Base-by-base conservation (phyloP, 495 filamentous ascomycete species). In the Diplogelasinospora grovesii region DNA sequence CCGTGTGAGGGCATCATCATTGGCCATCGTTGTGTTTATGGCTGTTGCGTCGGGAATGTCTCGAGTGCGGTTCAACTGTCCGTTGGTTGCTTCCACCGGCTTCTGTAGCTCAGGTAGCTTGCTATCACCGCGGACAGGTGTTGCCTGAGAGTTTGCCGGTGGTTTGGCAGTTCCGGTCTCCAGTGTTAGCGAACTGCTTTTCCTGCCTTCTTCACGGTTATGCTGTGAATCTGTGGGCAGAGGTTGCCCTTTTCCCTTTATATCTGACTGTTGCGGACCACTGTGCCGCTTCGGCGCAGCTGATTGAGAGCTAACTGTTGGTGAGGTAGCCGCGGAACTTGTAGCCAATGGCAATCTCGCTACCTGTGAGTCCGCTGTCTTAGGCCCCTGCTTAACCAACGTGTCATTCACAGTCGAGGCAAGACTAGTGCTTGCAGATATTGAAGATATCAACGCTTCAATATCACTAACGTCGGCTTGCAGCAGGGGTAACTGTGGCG, bases 401-500 rank as follows among this genome's bases (percentile, higher is more conserved):
- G 11, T 27, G 27, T 20, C 25, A 26, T 13, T 40, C 26, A 15
- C 19, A 10, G 9, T 13, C 11, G 32, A 29, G 10, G 1, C 7
- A 23, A 2, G 15, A 23, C 15, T 11, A 18, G 27, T 31, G 28
- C 18, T 36, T 1, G 43, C 11, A 18, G 43, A 50, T 14, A 56
- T 50, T 0, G 50, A 56, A 9, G 42, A 37, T 9, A 56, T 56
- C 25, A 56, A 30, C n/a, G 46, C 53, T 2, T 43, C 43, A 23
- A 56, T 56, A 18, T 56, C 53, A 40, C 45, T 39, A 1, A 35
- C 48, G 46, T 52, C 45, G 2, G 52, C 52, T 9, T 22, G 41
- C n/a, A 55, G 15, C 7, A n/a, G n/a, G n/a, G 48, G 46, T 5
- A 39, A 36, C 39, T 38, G 16, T 14, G 24, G 10, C 22, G 46